Evolutionary conservation across 768 basidiomycete genomes (phyloP).

Genomic region (Lactifluus echinatus): DNA sequence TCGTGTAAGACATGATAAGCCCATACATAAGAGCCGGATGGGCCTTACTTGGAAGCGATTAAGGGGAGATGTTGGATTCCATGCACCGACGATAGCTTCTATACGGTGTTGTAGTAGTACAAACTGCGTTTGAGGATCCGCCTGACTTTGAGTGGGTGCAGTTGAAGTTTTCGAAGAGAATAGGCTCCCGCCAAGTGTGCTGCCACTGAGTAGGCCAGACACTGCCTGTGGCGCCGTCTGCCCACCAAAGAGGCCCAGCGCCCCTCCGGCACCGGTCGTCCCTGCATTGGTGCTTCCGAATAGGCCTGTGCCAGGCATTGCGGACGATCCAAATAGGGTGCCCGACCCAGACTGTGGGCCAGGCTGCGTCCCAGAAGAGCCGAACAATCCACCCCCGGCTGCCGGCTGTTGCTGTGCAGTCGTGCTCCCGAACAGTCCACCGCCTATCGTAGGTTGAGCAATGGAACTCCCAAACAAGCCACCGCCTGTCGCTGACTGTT

Average conservation of each 20-base stretch:
- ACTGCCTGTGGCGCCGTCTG: conserved; percentile 12
- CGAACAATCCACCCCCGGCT: conserved; percentile 9
- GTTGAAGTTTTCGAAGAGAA: conserved; percentile 26
- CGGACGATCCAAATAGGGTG: conserved; percentile 6
- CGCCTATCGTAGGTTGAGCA: conserved; percentile 5
- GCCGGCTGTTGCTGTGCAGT: conserved; percentile 3
- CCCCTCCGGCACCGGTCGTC: neutral
- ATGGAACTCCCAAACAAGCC: conserved; percentile 27
- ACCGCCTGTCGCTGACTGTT: conserved; percentile 14
- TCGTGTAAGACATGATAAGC: neutral
- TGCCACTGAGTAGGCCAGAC: conserved; percentile 21
- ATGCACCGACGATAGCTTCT: conserved; percentile 56
- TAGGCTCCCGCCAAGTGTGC: conserved; percentile 17
- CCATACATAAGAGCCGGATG: neutral
- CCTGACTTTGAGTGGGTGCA: conserved; percentile 37
- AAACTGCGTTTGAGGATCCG: conserved; percentile 56
- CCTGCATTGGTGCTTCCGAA: neutral
- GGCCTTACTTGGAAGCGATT: conserved; percentile 72
- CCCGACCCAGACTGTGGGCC: conserved; percentile 1
- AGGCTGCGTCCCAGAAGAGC: neutral
- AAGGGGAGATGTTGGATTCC: conserved; percentile 57
- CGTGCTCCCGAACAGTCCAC: conserved; percentile 23
- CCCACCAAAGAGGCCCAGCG: conserved; percentile 2
- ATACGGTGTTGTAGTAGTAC: conserved; percentile 47
- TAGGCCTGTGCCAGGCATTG: neutral